phyloP scores from a whole-genome alignment of 208 protist species.

The Leishmania lainsoni region DNA sequence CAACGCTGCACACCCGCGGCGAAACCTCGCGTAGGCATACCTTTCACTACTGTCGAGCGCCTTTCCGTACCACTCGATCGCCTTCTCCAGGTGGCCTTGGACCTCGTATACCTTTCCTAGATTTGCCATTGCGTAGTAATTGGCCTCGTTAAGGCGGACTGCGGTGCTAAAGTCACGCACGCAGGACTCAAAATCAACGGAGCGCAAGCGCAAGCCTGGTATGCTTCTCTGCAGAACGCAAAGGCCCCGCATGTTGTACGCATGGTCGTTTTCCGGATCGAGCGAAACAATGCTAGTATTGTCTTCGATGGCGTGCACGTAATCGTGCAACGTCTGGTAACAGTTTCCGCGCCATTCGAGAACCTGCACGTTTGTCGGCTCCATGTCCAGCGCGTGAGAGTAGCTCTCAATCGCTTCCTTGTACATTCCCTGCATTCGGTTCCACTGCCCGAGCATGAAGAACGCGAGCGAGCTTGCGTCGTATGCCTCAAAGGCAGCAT shows the following conservation, averaged over 20 bases:
- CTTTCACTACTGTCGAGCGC: slow-evolving; percentile 74
- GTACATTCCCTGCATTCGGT: slow-evolving; percentile 60
- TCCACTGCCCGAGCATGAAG: slow-evolving; percentile 71
- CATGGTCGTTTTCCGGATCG: slow-evolving; percentile 90
- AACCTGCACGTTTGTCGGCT: slow-evolving; percentile 58
- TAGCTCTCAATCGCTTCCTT: slow-evolving; percentile 81
- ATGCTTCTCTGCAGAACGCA: slow-evolving; percentile 69
- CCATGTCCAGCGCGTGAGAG: slow-evolving; percentile 69
- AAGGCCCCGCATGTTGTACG: slow-evolving; percentile 92
- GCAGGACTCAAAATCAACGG: slow-evolving; percentile 71
- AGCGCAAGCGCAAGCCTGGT: slow-evolving; percentile 76
- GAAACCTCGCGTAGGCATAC: slow-evolving; percentile 76
- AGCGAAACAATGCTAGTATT: slow-evolving; percentile 86
- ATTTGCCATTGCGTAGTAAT: slow-evolving; percentile 94
- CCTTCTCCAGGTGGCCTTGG: slow-evolving; percentile 71
- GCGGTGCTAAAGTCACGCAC: slow-evolving; percentile 86
- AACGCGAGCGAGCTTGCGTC: slow-evolving; percentile 57
- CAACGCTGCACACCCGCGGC: slow-evolving; percentile 76
- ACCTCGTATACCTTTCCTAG: slow-evolving; percentile 88
- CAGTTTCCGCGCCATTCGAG: slow-evolving; percentile 78
- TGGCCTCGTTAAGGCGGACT: slow-evolving; percentile 88
- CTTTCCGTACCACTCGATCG: slow-evolving; percentile 72
- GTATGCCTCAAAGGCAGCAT: slow-evolving; percentile 81
- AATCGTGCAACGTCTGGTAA: slow-evolving; percentile 67
- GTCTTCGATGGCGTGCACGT: slow-evolving; percentile 81